phyloP scores from a whole-genome alignment of 371 early-diverging fungal species.

The Mucor irregularis region DNA sequence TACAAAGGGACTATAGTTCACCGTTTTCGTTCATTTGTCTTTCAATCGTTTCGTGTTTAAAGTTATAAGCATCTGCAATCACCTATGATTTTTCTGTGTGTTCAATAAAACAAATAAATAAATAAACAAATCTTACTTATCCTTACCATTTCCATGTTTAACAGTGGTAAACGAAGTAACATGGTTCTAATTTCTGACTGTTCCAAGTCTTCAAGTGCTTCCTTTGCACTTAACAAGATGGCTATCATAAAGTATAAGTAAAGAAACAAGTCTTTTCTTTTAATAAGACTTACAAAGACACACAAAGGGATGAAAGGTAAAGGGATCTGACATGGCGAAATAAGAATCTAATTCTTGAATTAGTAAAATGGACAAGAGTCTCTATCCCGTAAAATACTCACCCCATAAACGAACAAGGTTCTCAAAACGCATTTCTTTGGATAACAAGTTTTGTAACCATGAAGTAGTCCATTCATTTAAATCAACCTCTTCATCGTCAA shows the following conservation, averaged over 20 bases:
- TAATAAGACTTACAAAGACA: slow-evolving; percentile 58
- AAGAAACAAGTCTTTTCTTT: too few species aligned
- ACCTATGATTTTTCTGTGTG: too few species aligned
- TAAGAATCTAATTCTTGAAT: slow-evolving; percentile 60
- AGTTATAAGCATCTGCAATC: slow-evolving; percentile 34
- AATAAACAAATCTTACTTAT: not conserved
- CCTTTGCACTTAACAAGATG: slow-evolving; percentile 66
- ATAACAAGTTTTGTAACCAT: slow-evolving; percentile 79
- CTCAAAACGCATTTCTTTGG: slow-evolving; percentile 81
- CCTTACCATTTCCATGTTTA: slow-evolving; percentile 75
- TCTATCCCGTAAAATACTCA: slow-evolving; percentile 17
- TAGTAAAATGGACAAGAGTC: not conserved
- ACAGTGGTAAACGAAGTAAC: slow-evolving; percentile 73
- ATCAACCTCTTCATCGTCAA: slow-evolving; percentile 95
- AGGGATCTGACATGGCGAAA: slow-evolving; percentile 70
- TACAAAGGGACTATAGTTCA: slow-evolving; percentile 16
- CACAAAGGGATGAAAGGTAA: slow-evolving; percentile 79
- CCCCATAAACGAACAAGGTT: slow-evolving; percentile 83
- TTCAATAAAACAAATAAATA: not conserved
- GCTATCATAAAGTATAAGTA: slow-evolving; percentile 33
- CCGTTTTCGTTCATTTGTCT: slow-evolving; percentile 35
- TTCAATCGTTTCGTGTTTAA: slow-evolving; percentile 31
- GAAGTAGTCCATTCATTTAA: slow-evolving; percentile 90
- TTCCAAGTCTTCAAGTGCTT: slow-evolving; percentile 87
- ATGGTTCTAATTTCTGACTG: slow-evolving; percentile 88